A percentile compares a stretch with the other conserved stretches of the same genome.
Evolutionary conservation across 1,139 yeast species (phyloP).

Genomic region (Pneumocystis canis): DNA sequence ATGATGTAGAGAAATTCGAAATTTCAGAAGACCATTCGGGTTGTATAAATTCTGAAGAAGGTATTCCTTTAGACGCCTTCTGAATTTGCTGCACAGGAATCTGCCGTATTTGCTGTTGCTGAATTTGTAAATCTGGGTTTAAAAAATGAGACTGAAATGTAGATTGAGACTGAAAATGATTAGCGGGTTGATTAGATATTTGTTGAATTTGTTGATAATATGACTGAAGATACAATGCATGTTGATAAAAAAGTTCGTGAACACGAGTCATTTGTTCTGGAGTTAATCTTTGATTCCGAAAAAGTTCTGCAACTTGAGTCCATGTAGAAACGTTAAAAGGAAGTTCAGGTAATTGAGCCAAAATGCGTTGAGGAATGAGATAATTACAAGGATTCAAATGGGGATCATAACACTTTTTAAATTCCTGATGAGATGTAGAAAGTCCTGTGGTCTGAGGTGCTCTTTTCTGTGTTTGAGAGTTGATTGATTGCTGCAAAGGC

Average conservation of each 20-base stretch:
- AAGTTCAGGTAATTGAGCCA: background rate
- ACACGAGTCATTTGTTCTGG: background rate
- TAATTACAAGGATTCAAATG: background rate
- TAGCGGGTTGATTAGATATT: background rate
- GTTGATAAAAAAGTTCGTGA: background rate
- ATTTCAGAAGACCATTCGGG: background rate
- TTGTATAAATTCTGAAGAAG: background rate
- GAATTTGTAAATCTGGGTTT: background rate
- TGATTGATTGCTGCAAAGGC: background rate
- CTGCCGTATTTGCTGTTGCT: background rate
- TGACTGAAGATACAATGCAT: background rate
- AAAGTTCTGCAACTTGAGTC: background rate
- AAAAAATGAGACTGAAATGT: background rate
- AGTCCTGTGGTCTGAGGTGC: background rate
- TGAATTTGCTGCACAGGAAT: background rate
- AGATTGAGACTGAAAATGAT: background rate
- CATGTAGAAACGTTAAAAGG: background rate
- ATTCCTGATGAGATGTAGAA: background rate
- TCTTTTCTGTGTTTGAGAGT: background rate
- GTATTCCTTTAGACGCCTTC: background rate
- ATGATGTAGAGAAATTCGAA: background rate
- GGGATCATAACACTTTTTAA: background rate
- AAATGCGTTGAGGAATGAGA: background rate
- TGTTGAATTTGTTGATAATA: background rate
- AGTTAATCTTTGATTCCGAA: background rate